Evolutionary conservation across 2,329 filamentous ascomycete species (phyloP).

Genomic region (Dendrostoma leiphaemia): DNA sequence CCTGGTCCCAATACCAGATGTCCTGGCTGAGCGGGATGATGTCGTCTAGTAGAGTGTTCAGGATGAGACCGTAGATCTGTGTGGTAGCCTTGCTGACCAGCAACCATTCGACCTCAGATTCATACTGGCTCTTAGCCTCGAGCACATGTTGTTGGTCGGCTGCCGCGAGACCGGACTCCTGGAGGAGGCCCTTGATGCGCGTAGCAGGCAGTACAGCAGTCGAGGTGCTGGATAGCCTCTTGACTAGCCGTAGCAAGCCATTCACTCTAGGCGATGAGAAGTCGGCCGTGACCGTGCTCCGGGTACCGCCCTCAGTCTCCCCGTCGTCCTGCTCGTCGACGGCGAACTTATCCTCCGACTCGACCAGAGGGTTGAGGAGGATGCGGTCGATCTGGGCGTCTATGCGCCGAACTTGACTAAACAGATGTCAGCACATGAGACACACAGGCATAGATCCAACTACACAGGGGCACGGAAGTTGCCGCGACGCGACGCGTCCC

Average conservation of each 20-base stretch:
- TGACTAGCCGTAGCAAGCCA: slow-evolving; percentile 66
- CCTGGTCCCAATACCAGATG: slow-evolving; percentile 93
- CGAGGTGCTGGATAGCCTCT: slow-evolving; percentile 67
- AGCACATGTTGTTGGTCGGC: slow-evolving; percentile 31
- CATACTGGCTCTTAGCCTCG: slow-evolving; percentile 50
- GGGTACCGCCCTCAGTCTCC: slow-evolving; percentile 26
- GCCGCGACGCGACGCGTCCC: too few species aligned
- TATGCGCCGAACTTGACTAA: slow-evolving; percentile 60
- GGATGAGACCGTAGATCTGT: slow-evolving; percentile 81
- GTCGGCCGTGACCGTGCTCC: slow-evolving; percentile 31
- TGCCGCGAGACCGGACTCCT: slow-evolving; percentile 57
- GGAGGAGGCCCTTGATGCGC: slow-evolving; percentile 61
- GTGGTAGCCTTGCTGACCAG: slow-evolving; percentile 86
- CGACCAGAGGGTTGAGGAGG: slow-evolving; percentile 44
- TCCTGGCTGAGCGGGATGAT: slow-evolving; percentile 83
- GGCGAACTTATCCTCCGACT: slow-evolving; percentile 36
- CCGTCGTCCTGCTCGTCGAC: slow-evolving; percentile 23
- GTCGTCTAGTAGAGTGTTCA: slow-evolving; percentile 76
- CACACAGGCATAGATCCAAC: too few species aligned
- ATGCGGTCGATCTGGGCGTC: slow-evolving; percentile 66
- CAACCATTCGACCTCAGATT: slow-evolving; percentile 85
- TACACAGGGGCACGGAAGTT: too few species aligned
- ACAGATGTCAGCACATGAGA: slow-evolving; percentile 12
- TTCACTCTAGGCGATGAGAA: slow-evolving; percentile 54
- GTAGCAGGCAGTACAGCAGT: slow-evolving; percentile 59